Percentiles rank a stretch among this genome's conserved stretches.
phyloP scores from a whole-genome alignment of 2,329 filamentous ascomycete genomes.

The Sordariomycetes sp. region DNA sequence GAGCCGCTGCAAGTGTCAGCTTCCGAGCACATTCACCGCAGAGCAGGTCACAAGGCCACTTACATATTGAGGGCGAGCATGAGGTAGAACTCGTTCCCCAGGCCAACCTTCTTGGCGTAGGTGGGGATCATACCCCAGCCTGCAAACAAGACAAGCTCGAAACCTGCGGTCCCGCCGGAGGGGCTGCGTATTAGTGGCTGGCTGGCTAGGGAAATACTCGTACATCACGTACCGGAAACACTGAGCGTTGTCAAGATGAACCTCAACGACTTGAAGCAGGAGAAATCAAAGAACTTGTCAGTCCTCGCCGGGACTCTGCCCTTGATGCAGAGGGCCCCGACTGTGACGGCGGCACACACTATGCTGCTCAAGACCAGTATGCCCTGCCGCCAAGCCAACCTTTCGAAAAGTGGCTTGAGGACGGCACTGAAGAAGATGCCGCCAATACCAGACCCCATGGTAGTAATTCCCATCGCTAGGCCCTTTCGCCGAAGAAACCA shows the following conservation, averaged over 20 bases:
- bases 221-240: conserved; percentile 13
- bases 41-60: conserved; percentile 5
- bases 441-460: conserved; percentile 55
- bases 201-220: neutral
- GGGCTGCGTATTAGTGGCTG: neutral
- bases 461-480: conserved; percentile 69
- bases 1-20: conserved; percentile 42
- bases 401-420: conserved; percentile 31
- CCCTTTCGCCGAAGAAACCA: conserved; percentile 68
- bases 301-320: conserved; percentile 37
- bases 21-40: neutral
- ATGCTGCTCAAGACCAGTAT: conserved; percentile 39
- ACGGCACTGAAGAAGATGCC: conserved; percentile 52
- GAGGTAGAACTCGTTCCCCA: conserved; percentile 16
- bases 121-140: conserved; percentile 19
- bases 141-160: conserved; percentile 18
- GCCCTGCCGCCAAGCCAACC: conserved; percentile 36
- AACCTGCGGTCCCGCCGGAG: conserved; percentile 10
- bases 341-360: conserved; percentile 34
- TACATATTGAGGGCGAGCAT: conserved; percentile 19
- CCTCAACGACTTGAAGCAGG: conserved; percentile 10
- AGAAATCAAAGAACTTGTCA: conserved; percentile 7
- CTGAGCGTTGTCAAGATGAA: conserved; percentile 16
- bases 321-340: conserved; percentile 59
- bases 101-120: conserved; percentile 13